A percentile compares a stretch with the other conserved stretches of the same genome.
These are phyloP conservation scores for Hymenoscyphus repandus DNA, from an alignment of 2,329 filamentous ascomycete genomes.

Conservation along the genomic window DNA sequence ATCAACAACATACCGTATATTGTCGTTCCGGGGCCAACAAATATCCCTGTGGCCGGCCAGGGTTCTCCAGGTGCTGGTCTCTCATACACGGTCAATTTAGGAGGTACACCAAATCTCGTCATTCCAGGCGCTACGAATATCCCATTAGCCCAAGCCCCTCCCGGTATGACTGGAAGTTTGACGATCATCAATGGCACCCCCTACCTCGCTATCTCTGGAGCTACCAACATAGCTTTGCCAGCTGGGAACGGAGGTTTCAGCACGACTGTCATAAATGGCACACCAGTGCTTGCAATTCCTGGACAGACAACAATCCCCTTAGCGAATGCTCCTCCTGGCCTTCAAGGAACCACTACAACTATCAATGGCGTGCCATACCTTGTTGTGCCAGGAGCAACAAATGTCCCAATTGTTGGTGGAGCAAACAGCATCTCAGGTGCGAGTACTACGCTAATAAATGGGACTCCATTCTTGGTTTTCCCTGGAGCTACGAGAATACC, in stretches of 20 bases:
- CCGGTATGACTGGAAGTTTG: slow-evolving; percentile 7
- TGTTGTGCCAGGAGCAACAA: slow-evolving; percentile 3
- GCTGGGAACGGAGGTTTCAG: not conserved
- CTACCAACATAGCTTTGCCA: slow-evolving; percentile 1
- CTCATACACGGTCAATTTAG: slow-evolving; percentile 4
- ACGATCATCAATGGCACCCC: slow-evolving; percentile 6
- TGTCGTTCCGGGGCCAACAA: not conserved
- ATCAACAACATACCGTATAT: slow-evolving; percentile 8
- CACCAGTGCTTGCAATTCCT: slow-evolving; percentile 7
- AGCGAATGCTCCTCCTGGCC: slow-evolving; percentile 5
- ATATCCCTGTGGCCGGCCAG: not conserved
- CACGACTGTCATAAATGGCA: slow-evolving; percentile 7
- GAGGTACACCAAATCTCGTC: slow-evolving; percentile 6
- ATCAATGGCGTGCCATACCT: slow-evolving; percentile 10
- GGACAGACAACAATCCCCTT: slow-evolving; percentile 6
- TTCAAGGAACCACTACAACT: slow-evolving; percentile 8
- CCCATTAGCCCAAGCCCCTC: slow-evolving; percentile 8
- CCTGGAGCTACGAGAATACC: slow-evolving; percentile 12
- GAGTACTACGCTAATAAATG: slow-evolving; percentile 10
- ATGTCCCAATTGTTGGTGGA: not conserved
- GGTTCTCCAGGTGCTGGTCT: not conserved
- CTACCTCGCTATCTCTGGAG: not conserved
- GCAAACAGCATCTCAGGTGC: not conserved
- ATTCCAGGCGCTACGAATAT: slow-evolving; percentile 11
- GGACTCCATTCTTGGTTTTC: slow-evolving; percentile 8